A percentile compares a stretch with the other conserved stretches of the same genome.
These are phyloP conservation scores for Aaosphaeria arxii DNA, from an alignment of 2,329 filamentous ascomycete genomes.

Conservation along the genomic window DNA sequence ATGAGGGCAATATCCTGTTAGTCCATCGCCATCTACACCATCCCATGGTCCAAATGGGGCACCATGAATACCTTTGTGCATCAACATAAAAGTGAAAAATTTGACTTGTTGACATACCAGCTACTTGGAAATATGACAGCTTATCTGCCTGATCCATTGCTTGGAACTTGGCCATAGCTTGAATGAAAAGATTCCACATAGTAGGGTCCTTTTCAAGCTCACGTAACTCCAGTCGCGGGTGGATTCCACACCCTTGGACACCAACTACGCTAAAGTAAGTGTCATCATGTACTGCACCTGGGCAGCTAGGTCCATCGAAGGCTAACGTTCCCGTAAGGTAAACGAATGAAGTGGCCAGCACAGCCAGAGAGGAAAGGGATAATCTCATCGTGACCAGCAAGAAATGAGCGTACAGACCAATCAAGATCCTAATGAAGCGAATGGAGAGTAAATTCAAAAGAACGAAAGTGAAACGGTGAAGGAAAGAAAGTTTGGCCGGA, in stretches of 20 bases:
- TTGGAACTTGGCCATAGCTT: constrained; percentile 27
- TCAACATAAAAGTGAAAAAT: not conserved
- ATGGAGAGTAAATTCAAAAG: constrained; percentile 16
- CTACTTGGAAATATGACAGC: constrained; percentile 29
- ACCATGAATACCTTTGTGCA: constrained; percentile 25
- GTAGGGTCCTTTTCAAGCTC: constrained; percentile 29
- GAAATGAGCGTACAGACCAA: constrained; percentile 23
- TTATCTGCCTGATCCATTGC: constrained; percentile 29
- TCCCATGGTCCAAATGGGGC: constrained; percentile 28
- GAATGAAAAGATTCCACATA: constrained; percentile 30
- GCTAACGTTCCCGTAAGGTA: not conserved
- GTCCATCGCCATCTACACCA: constrained; percentile 13
- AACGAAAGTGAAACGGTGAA: constrained; percentile 20
- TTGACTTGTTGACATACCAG: constrained; percentile 13
- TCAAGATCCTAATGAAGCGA: constrained; percentile 18
- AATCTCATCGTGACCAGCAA: constrained; percentile 27
- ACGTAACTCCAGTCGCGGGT: constrained; percentile 25
- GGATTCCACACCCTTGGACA: constrained; percentile 26
- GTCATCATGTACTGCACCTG: constrained; percentile 12
- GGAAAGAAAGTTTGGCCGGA: constrained; percentile 10
- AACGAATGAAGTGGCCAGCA: not conserved
- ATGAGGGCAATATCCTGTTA: constrained; percentile 30
- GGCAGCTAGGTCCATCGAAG: not conserved
- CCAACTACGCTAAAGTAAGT: constrained; percentile 30
- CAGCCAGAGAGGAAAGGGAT: constrained; percentile 17